Percentiles rank a stretch among this genome's conserved stretches.
Conservation (phyloP, 2,329 filamentous ascomycete species). For the Claviceps monticola region DNA sequence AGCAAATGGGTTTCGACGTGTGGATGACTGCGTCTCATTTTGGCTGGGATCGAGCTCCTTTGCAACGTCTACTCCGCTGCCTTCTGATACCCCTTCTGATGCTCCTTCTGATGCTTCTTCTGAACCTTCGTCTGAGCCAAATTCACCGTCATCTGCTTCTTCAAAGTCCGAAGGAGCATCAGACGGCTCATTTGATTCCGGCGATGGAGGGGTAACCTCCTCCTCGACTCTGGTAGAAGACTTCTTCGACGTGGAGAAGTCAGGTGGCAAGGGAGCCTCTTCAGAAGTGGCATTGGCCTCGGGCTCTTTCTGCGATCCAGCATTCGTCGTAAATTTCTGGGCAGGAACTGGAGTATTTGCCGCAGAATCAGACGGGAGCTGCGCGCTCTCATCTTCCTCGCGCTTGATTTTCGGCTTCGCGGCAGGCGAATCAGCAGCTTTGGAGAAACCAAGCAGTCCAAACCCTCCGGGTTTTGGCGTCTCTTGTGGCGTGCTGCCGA, state of each 20-base stretch:
- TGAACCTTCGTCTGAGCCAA: constrained; percentile 32
- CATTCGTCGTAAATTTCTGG: neutral
- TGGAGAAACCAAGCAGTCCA: constrained; percentile 13
- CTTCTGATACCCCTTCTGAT: constrained; percentile 27
- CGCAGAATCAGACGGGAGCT: constrained; percentile 40
- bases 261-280: constrained; percentile 19
- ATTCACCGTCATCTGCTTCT: constrained; percentile 20
- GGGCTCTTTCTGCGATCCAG: constrained; percentile 7
- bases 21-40: constrained; percentile 35
- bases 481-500: constrained; percentile 16
- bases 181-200: constrained; percentile 21
- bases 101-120: constrained; percentile 22
- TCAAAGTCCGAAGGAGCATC: constrained; percentile 26
- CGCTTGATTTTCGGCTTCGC: constrained; percentile 21
- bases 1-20: constrained; percentile 46
- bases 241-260: constrained; percentile 13
- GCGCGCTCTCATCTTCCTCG: constrained; percentile 22
- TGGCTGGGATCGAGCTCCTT: constrained; percentile 44
- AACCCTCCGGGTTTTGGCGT: constrained; percentile 13
- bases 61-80: constrained; percentile 51
- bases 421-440: constrained; percentile 4
- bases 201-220: constrained; percentile 25
- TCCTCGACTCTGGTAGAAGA: constrained; percentile 17
- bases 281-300: constrained; percentile 13
- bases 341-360: constrained; percentile 15